phyloP scores from a whole-genome alignment of 805 yeast species.

The Geotrichum ghanense region DNA sequence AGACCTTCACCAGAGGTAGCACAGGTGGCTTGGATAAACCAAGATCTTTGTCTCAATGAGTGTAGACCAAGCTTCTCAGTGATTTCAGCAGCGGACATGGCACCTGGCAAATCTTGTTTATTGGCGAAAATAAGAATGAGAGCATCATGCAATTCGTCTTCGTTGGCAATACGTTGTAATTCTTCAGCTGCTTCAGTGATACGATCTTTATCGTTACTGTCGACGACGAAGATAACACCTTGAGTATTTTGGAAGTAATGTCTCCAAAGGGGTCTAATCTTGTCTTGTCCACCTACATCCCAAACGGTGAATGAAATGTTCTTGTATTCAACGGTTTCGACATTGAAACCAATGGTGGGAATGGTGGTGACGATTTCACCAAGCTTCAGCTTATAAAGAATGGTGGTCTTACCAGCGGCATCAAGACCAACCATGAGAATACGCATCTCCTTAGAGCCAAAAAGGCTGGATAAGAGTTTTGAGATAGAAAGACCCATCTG shows the following conservation, averaged over 20 bases:
- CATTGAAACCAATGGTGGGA: constrained; percentile 96
- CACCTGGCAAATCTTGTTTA: constrained; percentile 98
- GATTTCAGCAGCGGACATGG: constrained; percentile 98
- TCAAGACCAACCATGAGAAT: constrained; percentile 96
- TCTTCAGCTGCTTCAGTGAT: constrained; percentile 97
- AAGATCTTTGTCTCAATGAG: constrained; percentile 95
- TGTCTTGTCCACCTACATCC: constrained; percentile 99
- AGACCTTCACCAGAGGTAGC: constrained; percentile 99
- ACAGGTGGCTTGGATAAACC: constrained; percentile 98
- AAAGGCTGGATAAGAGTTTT: constrained; percentile 85
- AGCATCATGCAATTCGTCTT: constrained; percentile 96
- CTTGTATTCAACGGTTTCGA: constrained; percentile 94
- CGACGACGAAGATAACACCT: constrained; percentile 96
- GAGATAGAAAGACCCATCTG: constrained; percentile 93
- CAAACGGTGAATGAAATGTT: constrained; percentile 94
- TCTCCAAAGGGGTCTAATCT: constrained; percentile 98
- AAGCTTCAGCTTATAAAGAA: constrained; percentile 83
- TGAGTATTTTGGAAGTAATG: constrained; percentile 98
- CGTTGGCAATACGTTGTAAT: constrained; percentile 95
- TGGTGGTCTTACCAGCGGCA: constrained; percentile 98
- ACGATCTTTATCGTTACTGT: constrained; percentile 96
- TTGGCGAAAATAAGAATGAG: constrained; percentile 91
- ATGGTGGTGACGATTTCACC: constrained; percentile 95
- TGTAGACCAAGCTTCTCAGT: constrained; percentile 95
- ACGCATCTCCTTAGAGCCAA: constrained; percentile 97